Conservation (phyloP, 208 protist genomes). For the Naegleria fowleri region DNA sequence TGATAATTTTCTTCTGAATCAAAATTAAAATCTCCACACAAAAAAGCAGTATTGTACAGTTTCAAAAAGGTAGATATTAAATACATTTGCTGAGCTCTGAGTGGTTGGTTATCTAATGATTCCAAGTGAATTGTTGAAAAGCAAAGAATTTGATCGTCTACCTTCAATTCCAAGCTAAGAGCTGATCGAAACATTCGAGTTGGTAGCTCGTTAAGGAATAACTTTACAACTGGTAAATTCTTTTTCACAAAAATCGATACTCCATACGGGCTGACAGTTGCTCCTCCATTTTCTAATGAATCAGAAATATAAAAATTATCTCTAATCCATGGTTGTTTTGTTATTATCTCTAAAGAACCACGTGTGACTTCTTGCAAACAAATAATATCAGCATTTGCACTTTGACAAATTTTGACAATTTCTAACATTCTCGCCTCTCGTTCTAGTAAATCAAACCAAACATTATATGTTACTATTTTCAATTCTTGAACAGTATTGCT, state of each 20-base stretch:
- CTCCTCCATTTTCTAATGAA: not conserved
- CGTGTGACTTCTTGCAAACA: not conserved
- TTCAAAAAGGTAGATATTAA: not conserved
- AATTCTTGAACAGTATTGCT: not conserved
- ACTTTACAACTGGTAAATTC: not conserved
- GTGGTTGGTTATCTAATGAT: not conserved
- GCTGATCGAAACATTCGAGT: not conserved
- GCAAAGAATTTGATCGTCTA: not conserved
- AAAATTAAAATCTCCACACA: slow-evolving; percentile 20
- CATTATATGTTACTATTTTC: not conserved
- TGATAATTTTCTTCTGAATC: not conserved
- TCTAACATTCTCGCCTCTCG: not conserved
- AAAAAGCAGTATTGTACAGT: not conserved
- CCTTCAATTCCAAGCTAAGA: not conserved
- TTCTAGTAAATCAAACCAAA: not conserved
- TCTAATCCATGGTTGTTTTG: not conserved
- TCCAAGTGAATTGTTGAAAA: slow-evolving; percentile 2
- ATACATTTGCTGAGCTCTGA: not conserved
- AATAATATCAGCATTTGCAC: not conserved
- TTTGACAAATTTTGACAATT: not conserved
- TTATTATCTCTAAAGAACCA: not conserved
- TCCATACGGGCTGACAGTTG: not conserved
- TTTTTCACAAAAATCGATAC: not conserved
- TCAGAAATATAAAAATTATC: not conserved
- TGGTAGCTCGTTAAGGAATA: not conserved